Percentiles rank a stretch among this genome's conserved stretches.
Conservation (phyloP, 805 yeast species). For the Metschnikowia gelsemii region DNA sequence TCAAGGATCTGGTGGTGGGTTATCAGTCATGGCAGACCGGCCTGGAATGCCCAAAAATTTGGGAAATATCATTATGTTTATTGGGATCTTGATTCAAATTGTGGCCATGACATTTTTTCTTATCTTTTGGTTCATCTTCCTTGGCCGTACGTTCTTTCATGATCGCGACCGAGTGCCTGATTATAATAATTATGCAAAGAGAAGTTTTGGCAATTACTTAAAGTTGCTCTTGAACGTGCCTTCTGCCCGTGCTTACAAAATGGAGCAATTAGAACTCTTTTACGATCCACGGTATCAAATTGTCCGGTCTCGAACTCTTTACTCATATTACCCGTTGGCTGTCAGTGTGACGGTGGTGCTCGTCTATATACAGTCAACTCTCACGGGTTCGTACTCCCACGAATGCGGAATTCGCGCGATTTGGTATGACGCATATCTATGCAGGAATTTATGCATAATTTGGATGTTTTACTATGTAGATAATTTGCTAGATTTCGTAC, state of each 20-base stretch:
- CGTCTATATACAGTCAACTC: no score
- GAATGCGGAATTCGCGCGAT: no score
- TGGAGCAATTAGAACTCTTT: constrained; percentile 26
- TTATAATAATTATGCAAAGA: constrained; percentile 13
- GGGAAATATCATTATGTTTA: constrained; percentile 39
- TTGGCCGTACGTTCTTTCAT: constrained; percentile 33
- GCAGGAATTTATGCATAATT: no score
- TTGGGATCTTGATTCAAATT: constrained; percentile 40
- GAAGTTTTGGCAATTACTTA: constrained; percentile 25
- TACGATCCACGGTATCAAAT: constrained; percentile 29
- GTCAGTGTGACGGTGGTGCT: constrained; percentile 33
- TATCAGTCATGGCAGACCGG: constrained; percentile 29
- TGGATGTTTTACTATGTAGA: no score
- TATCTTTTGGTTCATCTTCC: constrained; percentile 37
- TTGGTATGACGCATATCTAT: no score
- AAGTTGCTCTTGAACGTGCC: constrained; percentile 28
- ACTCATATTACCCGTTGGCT: constrained; percentile 34
- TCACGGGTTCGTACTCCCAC: no score
- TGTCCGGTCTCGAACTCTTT: constrained; percentile 27
- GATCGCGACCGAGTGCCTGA: constrained; percentile 17
- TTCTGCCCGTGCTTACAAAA: constrained; percentile 25
- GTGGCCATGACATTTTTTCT: constrained; percentile 39
- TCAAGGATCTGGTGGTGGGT: constrained; percentile 44
- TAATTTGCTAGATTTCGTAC: no score
- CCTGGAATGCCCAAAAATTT: constrained; percentile 25